A percentile compares a stretch with the other conserved stretches of the same genome.
Conservation (phyloP, 2,329 filamentous ascomycete species). For the Bipolaris victoriae region DNA sequence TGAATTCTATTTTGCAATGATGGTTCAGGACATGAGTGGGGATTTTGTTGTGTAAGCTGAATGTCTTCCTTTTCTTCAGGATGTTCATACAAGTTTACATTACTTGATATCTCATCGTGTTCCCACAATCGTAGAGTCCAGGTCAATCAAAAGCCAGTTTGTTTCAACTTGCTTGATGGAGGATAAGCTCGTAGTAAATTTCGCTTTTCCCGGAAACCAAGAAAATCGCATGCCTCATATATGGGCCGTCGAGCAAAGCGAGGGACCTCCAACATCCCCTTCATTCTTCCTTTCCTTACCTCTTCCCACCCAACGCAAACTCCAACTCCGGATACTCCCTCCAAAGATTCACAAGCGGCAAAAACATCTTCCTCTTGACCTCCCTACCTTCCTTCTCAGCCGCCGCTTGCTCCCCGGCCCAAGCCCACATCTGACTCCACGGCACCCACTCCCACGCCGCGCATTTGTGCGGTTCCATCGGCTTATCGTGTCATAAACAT, state of each 20-base stretch:
- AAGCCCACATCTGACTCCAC: conserved; percentile 56
- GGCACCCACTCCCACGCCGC: conserved; percentile 60
- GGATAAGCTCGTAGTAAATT: no score
- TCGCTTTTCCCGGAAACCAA: no score
- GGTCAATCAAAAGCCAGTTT: no score
- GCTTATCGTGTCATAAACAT: conserved; percentile 21
- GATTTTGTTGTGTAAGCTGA: no score
- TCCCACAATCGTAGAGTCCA: no score
- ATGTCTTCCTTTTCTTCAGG: no score
- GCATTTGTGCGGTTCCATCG: conserved; percentile 61
- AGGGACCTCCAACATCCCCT: neutral
- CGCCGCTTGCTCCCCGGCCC: conserved; percentile 43
- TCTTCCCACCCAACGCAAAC: conserved; percentile 16
- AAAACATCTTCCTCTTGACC: conserved; percentile 50
- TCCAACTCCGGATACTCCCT: conserved; percentile 40
- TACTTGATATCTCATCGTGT: no score
- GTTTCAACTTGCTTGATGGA: no score
- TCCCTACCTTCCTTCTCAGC: conserved; percentile 35
- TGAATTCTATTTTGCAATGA: neutral
- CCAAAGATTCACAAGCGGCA: conserved; percentile 57
- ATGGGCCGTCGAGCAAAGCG: no score
- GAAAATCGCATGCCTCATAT: no score
- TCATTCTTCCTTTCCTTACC: neutral
- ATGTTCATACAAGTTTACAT: no score
- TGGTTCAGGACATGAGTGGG: no score